phyloP scores from a whole-genome alignment of 2,329 filamentous ascomycete genomes.

The Aspergillus aculeatus region DNA sequence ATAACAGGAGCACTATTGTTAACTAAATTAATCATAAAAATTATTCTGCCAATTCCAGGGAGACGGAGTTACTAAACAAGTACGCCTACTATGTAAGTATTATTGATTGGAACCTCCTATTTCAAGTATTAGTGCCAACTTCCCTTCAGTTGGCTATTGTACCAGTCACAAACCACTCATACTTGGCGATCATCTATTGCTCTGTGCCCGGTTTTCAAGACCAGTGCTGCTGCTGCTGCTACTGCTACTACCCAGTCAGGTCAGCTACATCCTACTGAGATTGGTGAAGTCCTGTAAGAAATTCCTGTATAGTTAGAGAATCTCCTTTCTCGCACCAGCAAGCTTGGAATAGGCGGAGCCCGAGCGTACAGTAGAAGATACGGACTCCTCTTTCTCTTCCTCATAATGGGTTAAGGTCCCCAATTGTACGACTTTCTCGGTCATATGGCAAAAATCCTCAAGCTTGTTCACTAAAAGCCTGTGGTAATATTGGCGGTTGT shows the following conservation, averaged over 20 bases:
- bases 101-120: background rate
- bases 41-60: background rate
- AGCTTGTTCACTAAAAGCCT: background rate
- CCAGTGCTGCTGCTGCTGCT: background rate
- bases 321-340: background rate
- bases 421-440: background rate
- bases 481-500: background rate
- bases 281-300: too few species aligned
- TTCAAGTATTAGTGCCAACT: too few species aligned
- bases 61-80: background rate
- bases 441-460: background rate
- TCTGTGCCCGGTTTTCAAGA: background rate
- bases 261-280: too few species aligned
- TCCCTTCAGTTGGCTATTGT: background rate
- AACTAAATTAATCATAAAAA: conserved; percentile 1
- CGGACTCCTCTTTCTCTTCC: too few species aligned
- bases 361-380: background rate
- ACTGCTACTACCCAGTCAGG: too few species aligned
- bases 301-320: background rate
- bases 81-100: background rate
- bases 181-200: conserved; percentile 1
- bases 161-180: conserved; percentile 7
- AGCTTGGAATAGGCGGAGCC: background rate
- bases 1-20: background rate
- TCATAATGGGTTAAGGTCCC: background rate